phyloP scores from a whole-genome alignment of 2,329 filamentous ascomycete species.

The Colletotrichum simmondsii region DNA sequence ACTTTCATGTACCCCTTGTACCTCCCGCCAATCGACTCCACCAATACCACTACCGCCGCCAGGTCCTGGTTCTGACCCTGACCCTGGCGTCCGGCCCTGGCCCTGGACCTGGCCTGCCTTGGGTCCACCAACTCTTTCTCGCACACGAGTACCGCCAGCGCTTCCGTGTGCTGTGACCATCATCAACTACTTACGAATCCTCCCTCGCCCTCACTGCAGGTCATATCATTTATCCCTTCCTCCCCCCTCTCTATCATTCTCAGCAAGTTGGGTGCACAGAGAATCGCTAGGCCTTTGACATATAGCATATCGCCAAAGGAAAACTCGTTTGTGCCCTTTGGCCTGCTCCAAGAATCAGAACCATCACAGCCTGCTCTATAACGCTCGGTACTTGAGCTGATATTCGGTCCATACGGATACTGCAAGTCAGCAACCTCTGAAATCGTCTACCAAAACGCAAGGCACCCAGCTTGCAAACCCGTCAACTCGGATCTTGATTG shows the following conservation, averaged over 20 bases:
- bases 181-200: slow-evolving; percentile 25
- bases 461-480: slow-evolving; percentile 5
- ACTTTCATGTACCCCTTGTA: slow-evolving; percentile 32
- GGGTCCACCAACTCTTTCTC: slow-evolving; percentile 19
- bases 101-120: slow-evolving; percentile 29
- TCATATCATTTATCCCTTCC: neutral
- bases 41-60: slow-evolving; percentile 24
- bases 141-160: slow-evolving; percentile 16
- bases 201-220: neutral
- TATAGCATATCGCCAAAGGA: too few relatives aligned
- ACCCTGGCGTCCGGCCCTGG: slow-evolving; percentile 27
- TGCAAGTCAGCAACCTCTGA: neutral
- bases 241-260: neutral
- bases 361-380: neutral
- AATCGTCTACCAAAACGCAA: slow-evolving; percentile 4
- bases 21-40: slow-evolving; percentile 31
- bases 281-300: neutral
- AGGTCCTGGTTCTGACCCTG: slow-evolving; percentile 29
- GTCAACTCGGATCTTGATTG: slow-evolving; percentile 30
- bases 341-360: neutral
- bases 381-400: slow-evolving; percentile 15
- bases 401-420: slow-evolving; percentile 10
- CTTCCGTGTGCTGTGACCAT: slow-evolving; percentile 26
- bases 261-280: neutral
- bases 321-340: neutral